Evolutionary conservation across 306 rosid species (phyloP).

Genomic region (Delonix regia): DNA sequence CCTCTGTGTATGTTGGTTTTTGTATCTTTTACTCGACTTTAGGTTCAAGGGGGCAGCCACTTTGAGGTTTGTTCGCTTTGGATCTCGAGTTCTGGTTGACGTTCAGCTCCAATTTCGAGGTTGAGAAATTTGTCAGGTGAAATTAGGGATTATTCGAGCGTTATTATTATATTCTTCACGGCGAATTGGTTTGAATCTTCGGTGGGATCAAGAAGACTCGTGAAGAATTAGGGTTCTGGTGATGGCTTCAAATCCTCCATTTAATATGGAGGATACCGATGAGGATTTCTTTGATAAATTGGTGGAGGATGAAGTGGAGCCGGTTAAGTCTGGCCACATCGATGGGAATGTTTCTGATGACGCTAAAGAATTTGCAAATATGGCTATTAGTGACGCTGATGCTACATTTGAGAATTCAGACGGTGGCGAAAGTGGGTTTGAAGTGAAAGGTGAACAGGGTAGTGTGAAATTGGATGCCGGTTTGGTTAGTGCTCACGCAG

Average conservation of each 20-base stretch:
- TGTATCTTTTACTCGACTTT: slow-evolving; percentile 28
- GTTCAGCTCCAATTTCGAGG: slow-evolving; percentile 38
- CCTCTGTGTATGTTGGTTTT: slow-evolving; percentile 36
- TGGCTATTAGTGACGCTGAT: slow-evolving; percentile 45
- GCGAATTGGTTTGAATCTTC: slow-evolving; percentile 26
- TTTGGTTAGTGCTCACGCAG: slow-evolving; percentile 32
- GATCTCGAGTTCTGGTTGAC: slow-evolving; percentile 48
- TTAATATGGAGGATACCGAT: slow-evolving; percentile 90
- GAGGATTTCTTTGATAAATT: slow-evolving; percentile 89
- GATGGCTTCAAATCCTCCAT: slow-evolving; percentile 94
- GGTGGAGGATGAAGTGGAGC: slow-evolving; percentile 67
- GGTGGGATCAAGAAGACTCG: slow-evolving; percentile 25
- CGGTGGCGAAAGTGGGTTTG: slow-evolving; percentile 29
- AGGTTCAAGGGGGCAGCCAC: slow-evolving; percentile 31
- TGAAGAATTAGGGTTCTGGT: slow-evolving; percentile 44
- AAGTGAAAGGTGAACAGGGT: slow-evolving; percentile 32
- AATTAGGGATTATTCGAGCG: slow-evolving; percentile 4
- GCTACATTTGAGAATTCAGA: slow-evolving; percentile 46
- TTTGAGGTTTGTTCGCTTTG: slow-evolving; percentile 29
- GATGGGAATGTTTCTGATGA: slow-evolving; percentile 59
- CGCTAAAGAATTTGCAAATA: slow-evolving; percentile 54
- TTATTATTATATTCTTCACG: not conserved
- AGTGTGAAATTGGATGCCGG: slow-evolving; percentile 33
- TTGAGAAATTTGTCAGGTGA: slow-evolving; percentile 27
- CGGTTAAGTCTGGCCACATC: slow-evolving; percentile 25